These are phyloP conservation scores for Dactylella cylindrospora DNA, from an alignment of 2,329 filamentous ascomycete species.

Conservation along the genomic window DNA sequence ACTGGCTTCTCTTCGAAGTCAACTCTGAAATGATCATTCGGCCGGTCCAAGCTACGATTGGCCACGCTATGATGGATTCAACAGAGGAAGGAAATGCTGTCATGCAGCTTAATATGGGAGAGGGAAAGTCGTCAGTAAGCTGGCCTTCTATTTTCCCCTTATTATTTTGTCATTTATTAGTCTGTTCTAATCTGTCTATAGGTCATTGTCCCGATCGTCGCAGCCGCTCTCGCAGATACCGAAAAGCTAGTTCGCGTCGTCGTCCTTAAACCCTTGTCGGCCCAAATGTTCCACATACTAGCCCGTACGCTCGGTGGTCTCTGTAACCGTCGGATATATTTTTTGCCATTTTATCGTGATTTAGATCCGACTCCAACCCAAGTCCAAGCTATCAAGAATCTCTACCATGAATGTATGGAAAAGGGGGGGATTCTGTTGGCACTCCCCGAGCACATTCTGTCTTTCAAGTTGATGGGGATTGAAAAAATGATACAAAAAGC, in stretches of 20 bases:
- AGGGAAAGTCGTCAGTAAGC: slow-evolving; percentile 64
- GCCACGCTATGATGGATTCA: slow-evolving; percentile 59
- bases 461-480: slow-evolving; percentile 64
- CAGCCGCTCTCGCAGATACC: slow-evolving; percentile 58
- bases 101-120: slow-evolving; percentile 71
- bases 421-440: slow-evolving; percentile 61
- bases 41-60: slow-evolving; percentile 61
- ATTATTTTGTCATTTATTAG: background rate
- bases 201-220: slow-evolving; percentile 68
- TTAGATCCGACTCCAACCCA: slow-evolving; percentile 51
- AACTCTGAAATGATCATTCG: slow-evolving; percentile 66
- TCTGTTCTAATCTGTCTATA: background rate
- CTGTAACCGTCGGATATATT: slow-evolving; percentile 59
- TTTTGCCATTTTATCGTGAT: slow-evolving; percentile 63
- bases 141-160: background rate
- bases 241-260: slow-evolving; percentile 60
- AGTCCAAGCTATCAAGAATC: slow-evolving; percentile 51
- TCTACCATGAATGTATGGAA: slow-evolving; percentile 56
- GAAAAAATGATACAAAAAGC: slow-evolving; percentile 52
- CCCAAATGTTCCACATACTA: slow-evolving; percentile 64
- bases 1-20: slow-evolving; percentile 69
- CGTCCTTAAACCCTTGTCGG: slow-evolving; percentile 63
- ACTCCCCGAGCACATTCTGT: slow-evolving; percentile 66
- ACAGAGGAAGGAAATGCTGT: slow-evolving; percentile 55
- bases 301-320: slow-evolving; percentile 60